Conservation (phyloP, 768 basidiomycete species). For the Mycena kentingensis region DNA sequence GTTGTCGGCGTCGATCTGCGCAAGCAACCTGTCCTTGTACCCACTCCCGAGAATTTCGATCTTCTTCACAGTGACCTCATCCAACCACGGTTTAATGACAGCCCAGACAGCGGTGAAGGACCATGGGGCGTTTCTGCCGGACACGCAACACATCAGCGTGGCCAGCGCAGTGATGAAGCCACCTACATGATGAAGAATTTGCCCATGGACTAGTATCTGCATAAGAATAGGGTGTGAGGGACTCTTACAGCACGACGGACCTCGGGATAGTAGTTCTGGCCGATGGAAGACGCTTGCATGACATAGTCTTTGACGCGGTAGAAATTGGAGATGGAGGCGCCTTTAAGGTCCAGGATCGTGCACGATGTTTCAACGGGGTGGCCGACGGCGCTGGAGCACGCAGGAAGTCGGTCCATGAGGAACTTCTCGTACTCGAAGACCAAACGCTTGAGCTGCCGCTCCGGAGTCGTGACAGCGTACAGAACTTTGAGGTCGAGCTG, state of each 20-base stretch:
- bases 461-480: slow-evolving; percentile 78
- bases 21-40: slow-evolving; percentile 76
- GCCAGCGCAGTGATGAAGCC: no score
- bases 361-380: slow-evolving; percentile 95
- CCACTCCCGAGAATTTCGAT: slow-evolving; percentile 81
- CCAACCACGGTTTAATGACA: slow-evolving; percentile 90
- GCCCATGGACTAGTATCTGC: no score
- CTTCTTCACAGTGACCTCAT: slow-evolving; percentile 93
- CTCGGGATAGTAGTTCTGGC: slow-evolving; percentile 91
- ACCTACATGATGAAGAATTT: slow-evolving; percentile 99
- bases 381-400: slow-evolving; percentile 68
- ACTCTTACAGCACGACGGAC: neutral
- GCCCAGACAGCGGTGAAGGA: slow-evolving; percentile 87
- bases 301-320: slow-evolving; percentile 94
- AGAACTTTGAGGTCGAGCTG: slow-evolving; percentile 85
- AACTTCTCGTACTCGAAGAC: slow-evolving; percentile 94
- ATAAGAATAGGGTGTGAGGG: no score
- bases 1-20: slow-evolving; percentile 83
- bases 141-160: no score
- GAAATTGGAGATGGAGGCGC: slow-evolving; percentile 73
- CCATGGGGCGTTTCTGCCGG: slow-evolving; percentile 97
- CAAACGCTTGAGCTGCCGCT: slow-evolving; percentile 86
- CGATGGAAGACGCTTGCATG: slow-evolving; percentile 68
- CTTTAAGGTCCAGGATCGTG: slow-evolving; percentile 91
- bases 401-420: slow-evolving; percentile 76